These are phyloP conservation scores for Rutidosis leptorrhynchoides DNA, from an alignment of 129 eudicot genomes.

Conservation along the genomic window DNA sequence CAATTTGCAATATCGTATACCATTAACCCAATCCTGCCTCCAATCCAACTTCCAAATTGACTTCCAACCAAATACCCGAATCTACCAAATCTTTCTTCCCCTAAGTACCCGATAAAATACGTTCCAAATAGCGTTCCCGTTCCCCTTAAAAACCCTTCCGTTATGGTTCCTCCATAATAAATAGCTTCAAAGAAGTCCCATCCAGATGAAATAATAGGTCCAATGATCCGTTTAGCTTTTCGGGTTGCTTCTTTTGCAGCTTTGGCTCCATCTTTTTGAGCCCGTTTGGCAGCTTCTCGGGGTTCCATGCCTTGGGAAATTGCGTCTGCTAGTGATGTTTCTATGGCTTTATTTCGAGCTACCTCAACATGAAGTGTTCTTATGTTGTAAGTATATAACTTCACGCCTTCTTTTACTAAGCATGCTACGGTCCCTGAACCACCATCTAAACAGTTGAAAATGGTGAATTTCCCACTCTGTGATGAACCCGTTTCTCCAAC, in stretches of 20 bases:
- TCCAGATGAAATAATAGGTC: constrained; percentile 83
- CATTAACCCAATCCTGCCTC: constrained; percentile 89
- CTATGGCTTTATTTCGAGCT: constrained; percentile 59
- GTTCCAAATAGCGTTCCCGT: constrained; percentile 85
- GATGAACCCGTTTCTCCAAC: constrained; percentile 84
- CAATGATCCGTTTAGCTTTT: constrained; percentile 66
- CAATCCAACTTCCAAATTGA: constrained; percentile 90
- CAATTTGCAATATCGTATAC: constrained; percentile 72
- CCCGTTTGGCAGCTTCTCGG: constrained; percentile 63
- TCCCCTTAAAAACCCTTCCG: constrained; percentile 79
- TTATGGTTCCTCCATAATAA: constrained; percentile 70
- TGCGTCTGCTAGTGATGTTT: constrained; percentile 61
- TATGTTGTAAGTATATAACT: constrained; percentile 64
- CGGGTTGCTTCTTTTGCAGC: constrained; percentile 84
- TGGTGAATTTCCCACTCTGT: constrained; percentile 74
- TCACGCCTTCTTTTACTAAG: constrained; percentile 72
- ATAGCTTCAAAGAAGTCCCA: constrained; percentile 97
- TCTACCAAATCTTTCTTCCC: constrained; percentile 71
- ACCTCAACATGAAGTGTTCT: constrained; percentile 67
- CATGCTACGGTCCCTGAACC: constrained; percentile 83
- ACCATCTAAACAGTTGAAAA: constrained; percentile 75
- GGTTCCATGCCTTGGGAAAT: constrained; percentile 58
- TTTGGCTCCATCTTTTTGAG: constrained; percentile 72
- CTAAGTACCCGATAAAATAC: constrained; percentile 57
- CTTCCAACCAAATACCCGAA: constrained; percentile 89